Base-by-base conservation (phyloP, 306 rosid genomes). In the Fragaria nilgerrensis region DNA sequence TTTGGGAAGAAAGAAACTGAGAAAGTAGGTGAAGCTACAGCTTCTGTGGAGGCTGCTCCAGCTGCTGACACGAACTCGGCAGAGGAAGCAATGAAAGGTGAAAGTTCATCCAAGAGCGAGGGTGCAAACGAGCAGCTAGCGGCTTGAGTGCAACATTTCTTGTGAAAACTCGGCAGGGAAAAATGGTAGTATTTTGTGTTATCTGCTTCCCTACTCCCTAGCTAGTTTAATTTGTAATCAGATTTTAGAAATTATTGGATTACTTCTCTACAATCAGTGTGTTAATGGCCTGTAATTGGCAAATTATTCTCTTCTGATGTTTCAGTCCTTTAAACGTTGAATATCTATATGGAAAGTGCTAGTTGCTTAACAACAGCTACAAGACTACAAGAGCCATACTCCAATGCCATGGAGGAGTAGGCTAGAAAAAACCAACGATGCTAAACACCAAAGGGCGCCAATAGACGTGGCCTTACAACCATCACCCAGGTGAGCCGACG, bases 1-100 rank as follows among this genome's bases (percentile, higher is more conserved):
- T 92, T 89, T 70, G 95, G 93, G 27, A 85, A 79, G 65, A 95
- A 90, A 89, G 91, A 76, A 56, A 45, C 86, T 65, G 85, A 78
- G 59, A 74, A 84, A 70, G 79, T 66, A 3, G 52, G 34, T 34
- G 84, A 73, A 43, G 83, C 77, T 70, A 49, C 52, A 11, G 50
- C 66, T 48, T 9, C 70, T 13, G 63, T 25, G 19, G 83, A 27
- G 63, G 78, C 55, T 49, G 75, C 68, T 76, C 19, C 68, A 62
- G 41, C 89, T 37, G 72, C 77, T 9, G 80, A 36, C 61, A 72
- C 83, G 25, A 84, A 78, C 13, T 66, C 80, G 6, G 68, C 68
- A 20, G 80, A 23, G 74, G 81, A 72, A 64, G 67, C 50, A 56
- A 67, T 78, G 22, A 82, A 75, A 76, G 79, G 67, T 41, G 58